Evolutionary conservation across 2,329 filamentous ascomycete species (phyloP).

Genomic region (Aquanectria penicillioides): DNA sequence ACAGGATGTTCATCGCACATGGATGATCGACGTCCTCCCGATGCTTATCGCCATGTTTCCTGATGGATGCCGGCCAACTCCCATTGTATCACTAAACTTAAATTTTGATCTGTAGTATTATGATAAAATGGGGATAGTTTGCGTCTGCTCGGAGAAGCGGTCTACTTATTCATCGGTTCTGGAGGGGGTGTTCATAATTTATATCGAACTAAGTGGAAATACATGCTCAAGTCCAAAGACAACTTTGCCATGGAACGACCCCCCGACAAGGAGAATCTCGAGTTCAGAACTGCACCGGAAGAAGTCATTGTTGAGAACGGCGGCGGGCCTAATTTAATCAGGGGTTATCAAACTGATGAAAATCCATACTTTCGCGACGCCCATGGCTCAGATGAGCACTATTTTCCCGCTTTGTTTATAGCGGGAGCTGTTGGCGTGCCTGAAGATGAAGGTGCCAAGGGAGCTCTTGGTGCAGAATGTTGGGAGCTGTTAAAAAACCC

Average conservation of each 20-base stretch:
- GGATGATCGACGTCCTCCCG: background rate
- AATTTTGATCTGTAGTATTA: background rate
- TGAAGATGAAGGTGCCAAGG: background rate
- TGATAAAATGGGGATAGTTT: background rate
- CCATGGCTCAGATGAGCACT: background rate
- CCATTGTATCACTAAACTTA: background rate
- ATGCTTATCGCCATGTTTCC: background rate
- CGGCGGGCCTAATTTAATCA: background rate
- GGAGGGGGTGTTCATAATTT: background rate
- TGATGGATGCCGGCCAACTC: background rate
- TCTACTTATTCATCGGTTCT: background rate
- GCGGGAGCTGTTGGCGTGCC: background rate
- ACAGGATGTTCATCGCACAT: background rate
- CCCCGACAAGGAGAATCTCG: background rate
- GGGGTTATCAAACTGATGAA: background rate
- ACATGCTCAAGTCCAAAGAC: background rate
- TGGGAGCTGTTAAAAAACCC: background rate
- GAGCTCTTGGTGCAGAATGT: background rate
- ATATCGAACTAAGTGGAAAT: background rate
- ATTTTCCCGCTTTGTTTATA: background rate
- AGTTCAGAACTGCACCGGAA: background rate
- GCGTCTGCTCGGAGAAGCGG: background rate
- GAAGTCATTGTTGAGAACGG: background rate
- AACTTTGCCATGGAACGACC: background rate
- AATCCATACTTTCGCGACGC: background rate